Base-by-base conservation (phyloP, 73 alveolate species). In the Blepharisma japonicum region DNA sequence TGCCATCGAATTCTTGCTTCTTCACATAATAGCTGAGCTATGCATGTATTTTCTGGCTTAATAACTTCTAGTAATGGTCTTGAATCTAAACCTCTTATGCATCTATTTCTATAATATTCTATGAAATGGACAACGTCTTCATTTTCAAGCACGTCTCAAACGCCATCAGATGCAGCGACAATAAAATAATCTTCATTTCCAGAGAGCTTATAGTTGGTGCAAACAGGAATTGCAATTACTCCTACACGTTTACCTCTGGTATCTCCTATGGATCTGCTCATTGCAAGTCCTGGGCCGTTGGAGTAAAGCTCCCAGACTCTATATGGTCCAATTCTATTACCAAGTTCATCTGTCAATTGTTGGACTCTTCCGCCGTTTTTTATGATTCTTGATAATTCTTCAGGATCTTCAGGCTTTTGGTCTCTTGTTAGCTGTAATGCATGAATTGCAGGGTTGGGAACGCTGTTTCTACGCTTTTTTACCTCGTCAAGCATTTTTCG, bases 181-280 rank as follows among this genome's bases (percentile, higher is more conserved):
- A 90, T 95, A 93, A 94, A 93, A 6, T 90, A 85, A 7, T 96
- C 98, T 79, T 92, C 98, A 21, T 84, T 50, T 14, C 91, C 96
- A 0, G 87, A 18, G 25, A 86, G 51, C 6, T 81, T 77, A 51
- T 67, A 25, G 39, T 32, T 38, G 3, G 80, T 70, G 80, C 66
- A 70, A 1, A 82, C 84, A 11, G 84, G 84, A 7, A 61, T 81
- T 45, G 84, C 18, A 25, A 77, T 77, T 0, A 77, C 84, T 21
- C 84, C 84, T 21, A 77, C 45, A 14, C 14, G 7, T 20, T 54
- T 45, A 45, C 81, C 84, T 11, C 39, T 25, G 53, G 55, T 23
- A 45, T 77, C 84, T 11, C 84, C 84, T 9, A 77, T 23, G 8
- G 84, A 70, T 47, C 80, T 23, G 20, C 68, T 45, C 80, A 70